Evolutionary conservation across 495 filamentous ascomycete genomes (phyloP), one percentile per base, ranked within the genome.

Genomic region (Rusavskia elegans): DNA sequence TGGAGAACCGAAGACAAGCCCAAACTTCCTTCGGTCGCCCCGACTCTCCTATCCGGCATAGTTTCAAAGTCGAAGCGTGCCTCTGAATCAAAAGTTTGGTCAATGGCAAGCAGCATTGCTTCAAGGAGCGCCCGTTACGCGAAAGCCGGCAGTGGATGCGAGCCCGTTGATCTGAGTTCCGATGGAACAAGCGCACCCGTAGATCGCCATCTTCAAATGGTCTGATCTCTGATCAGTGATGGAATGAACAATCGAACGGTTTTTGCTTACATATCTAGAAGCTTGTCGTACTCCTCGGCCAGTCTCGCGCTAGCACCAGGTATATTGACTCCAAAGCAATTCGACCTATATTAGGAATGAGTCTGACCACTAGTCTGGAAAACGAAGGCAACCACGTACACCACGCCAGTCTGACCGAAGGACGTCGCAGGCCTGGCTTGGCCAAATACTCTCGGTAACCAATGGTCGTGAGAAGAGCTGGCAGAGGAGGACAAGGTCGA

Each of bases 71-170:
- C 3, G 74, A 71, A 0, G 68, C 73, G 1, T 64, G 59, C 44
- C 81, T 75, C 16, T 72, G 45, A n/a, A 81, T 59, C 49, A 74
- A 68, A n/a, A 81, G 57, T 51, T 74, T 56, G 27, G 74, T 75
- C 32, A 80, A 60, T 11, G 73, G 68, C 41, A 77, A 55, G 58
- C 71, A 76, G 55, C 60, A 75, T 49, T 74, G 68, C 46, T 74
- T 62, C 53, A 65, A 62, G 23, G 59, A 49, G 42, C 65, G 56
- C n/a, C 49, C 54, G 17, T 62, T 55, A 21, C 68, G 70, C 19
- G 67, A 64, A 2, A 68, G 61, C 35, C 73, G 72, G 62, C 75
- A 75, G 13, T 82, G 64, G 20, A 85, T 79, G 40, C 81, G 71
- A 14, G 74, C 71, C 29, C 78, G 73, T 50, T 73, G 56, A 50